Base-by-base conservation (phyloP, 371 early-diverging fungal species). In the Mortierella sp. region DNA sequence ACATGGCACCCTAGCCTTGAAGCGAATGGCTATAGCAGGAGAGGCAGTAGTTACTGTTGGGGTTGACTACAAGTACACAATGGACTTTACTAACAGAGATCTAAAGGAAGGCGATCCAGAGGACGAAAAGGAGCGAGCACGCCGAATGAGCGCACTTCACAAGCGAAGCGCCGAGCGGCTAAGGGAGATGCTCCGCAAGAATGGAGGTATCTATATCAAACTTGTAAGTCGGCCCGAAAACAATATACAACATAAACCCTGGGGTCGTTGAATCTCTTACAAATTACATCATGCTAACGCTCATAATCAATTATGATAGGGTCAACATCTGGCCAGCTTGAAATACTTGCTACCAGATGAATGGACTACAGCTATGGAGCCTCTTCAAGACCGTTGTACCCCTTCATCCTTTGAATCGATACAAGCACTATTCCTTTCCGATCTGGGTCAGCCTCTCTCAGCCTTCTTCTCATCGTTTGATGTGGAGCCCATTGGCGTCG, bases 191-290 rank as follows among this genome's bases (percentile, higher is more conserved):
- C 84, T 90, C 24, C 83, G 86, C 65, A 83, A 77, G 37, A 87
- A 94, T 62, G 96, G 96, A 40, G 98, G 98, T n/a, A 92, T 96
- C 35, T 97, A 96, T 73, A 94, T 97, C 78, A 97, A 97, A 75
- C 87, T 97, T 57, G 89, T 83, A 83, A 39, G 66, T 52, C 22
- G 43, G 12, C 18, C 35, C 37, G 26, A 52, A 52, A 52, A 3
- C 24, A 45, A 45, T 18, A 18, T 5, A 4, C 18, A 18, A 12
- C 45, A 12, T 18, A 0, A 9, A 40, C 10, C 40, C 40, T 1
- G 12, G 40, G 10, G 40, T 45, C 45, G 35, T 45, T 45, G 45
- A 45, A 45, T 12, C 11, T 12, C 5, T 12, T 35, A 1, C 35
- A 35, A 35, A 8, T 35, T 35, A 35, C 35, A 35, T 5, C 45